Percentiles rank a stretch among this genome's conserved stretches.
phyloP scores from a whole-genome alignment of 371 early-diverging fungal genomes.

The Mucor saturninus region DNA sequence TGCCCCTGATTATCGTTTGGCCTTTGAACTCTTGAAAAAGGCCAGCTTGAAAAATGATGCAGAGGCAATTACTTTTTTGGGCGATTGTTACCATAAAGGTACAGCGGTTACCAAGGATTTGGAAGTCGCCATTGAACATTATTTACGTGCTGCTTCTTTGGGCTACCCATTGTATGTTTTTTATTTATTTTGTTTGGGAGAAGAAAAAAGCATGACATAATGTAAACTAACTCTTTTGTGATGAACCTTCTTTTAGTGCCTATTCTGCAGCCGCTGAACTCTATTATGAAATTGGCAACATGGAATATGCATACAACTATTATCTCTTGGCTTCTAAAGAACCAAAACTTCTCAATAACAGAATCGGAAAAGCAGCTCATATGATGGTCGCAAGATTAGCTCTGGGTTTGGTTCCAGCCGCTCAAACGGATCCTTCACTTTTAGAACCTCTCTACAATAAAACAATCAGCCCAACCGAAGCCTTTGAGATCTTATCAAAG shows the following conservation, averaged over 20 bases:
- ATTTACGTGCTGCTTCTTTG: conserved; percentile 39
- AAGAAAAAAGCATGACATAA: too few species aligned
- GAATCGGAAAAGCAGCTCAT: conserved; percentile 39
- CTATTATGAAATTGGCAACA: conserved; percentile 38
- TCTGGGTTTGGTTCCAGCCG: conserved; percentile 41
- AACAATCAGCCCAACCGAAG: conserved; percentile 19
- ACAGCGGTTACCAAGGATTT: conserved; percentile 55
- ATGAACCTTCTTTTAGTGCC: conserved; percentile 30
- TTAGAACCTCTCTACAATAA: conserved; percentile 11
- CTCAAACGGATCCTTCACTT: conserved; percentile 2
- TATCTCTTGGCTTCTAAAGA: conserved; percentile 46
- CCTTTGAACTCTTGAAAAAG: conserved; percentile 78
- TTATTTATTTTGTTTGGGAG: not conserved
- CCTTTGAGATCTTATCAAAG: conserved; percentile 31
- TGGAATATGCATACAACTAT: conserved; percentile 44
- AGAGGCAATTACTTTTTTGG: conserved; percentile 77
- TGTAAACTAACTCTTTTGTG: too few species aligned
- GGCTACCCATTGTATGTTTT: conserved; percentile 47
- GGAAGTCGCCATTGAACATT: conserved; percentile 59
- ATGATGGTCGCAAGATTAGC: conserved; percentile 53
- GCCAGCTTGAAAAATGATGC: conserved; percentile 81
- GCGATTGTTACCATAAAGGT: conserved; percentile 61
- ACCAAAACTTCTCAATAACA: conserved; percentile 31
- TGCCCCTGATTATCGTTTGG: conserved; percentile 63
- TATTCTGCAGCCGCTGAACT: conserved; percentile 52